Conservation (phyloP, 176 grass and related monocot species). For the Cenchrus fungigraminus region DNA sequence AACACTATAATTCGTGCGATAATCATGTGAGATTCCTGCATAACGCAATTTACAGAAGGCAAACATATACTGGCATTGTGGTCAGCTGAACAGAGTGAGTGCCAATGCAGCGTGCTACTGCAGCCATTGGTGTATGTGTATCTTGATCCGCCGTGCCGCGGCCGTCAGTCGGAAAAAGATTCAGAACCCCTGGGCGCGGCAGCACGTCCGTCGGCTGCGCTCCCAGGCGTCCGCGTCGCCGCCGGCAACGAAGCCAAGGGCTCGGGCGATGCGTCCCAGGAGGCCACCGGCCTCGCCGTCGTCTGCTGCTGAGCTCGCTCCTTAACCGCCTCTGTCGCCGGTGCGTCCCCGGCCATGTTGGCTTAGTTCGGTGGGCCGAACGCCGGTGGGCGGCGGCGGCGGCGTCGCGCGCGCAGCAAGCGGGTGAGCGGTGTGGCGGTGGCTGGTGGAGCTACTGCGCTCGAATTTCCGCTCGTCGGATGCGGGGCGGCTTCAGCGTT, state of each 20-base stretch:
- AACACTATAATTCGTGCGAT: neutral
- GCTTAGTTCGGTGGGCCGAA: neutral
- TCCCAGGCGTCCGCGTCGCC: neutral
- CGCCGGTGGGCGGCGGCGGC: too few relatives aligned
- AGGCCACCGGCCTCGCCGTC: neutral
- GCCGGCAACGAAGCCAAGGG: neutral
- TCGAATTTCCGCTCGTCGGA: too few relatives aligned
- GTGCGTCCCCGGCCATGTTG: neutral
- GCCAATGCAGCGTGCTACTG: neutral
- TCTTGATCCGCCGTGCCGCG: neutral
- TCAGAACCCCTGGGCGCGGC: constrained; percentile 21
- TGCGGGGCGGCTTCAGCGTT: too few relatives aligned
- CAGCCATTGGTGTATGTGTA: neutral
- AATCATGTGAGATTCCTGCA: neutral
- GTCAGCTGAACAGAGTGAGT: neutral
- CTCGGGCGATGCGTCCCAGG: neutral
- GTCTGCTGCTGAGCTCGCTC: neutral
- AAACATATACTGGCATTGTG: neutral
- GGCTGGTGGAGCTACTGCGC: too few relatives aligned
- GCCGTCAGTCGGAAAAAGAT: too few relatives aligned
- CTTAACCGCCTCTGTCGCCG: neutral
- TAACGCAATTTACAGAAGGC: neutral
- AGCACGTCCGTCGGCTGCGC: neutral
- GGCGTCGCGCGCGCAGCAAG: too few relatives aligned
- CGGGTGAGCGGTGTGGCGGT: too few relatives aligned